Evolutionary conservation across 2,329 filamentous ascomycete species (phyloP).

Genomic region (Fusarium scirpi): DNA sequence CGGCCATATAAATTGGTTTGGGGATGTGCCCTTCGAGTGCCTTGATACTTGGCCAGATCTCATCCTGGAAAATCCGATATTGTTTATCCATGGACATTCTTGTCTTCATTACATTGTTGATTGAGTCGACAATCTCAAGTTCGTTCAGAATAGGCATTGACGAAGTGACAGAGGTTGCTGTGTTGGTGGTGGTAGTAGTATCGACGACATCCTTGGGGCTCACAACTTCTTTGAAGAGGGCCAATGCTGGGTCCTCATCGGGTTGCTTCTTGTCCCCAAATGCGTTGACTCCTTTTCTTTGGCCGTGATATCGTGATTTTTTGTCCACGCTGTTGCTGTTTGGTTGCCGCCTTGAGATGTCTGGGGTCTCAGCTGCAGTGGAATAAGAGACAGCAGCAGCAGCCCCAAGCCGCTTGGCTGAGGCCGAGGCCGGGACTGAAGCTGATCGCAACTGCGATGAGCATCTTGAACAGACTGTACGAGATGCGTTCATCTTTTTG

Average conservation of each 20-base stretch:
- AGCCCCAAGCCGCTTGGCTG: constrained; percentile 36
- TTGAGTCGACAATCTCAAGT: constrained; percentile 48
- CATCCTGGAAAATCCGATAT: constrained; percentile 44
- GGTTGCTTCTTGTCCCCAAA: constrained; percentile 16
- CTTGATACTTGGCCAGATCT: constrained; percentile 50
- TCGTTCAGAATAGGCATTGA: constrained; percentile 38
- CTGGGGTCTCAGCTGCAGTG: constrained; percentile 36
- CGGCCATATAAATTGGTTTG: constrained; percentile 44
- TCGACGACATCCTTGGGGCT: constrained; percentile 20
- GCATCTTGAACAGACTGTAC: constrained; percentile 53
- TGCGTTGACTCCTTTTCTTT: not conserved
- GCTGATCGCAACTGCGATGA: constrained; percentile 45
- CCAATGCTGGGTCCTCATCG: constrained; percentile 46
- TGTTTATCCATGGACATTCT: constrained; percentile 23
- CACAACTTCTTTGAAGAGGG: constrained; percentile 54
- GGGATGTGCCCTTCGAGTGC: constrained; percentile 46
- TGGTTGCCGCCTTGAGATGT: constrained; percentile 10
- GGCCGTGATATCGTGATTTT: not conserved
- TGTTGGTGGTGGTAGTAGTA: constrained; percentile 3
- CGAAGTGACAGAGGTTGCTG: not conserved
- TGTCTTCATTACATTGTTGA: constrained; percentile 45
- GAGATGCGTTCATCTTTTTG: constrained; percentile 51
- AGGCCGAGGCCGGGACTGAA: constrained; percentile 28
- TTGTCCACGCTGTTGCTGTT: constrained; percentile 17
- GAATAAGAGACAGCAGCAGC: constrained; percentile 43